Base-by-base conservation (phyloP, 2,329 filamentous ascomycete species). In the Sclerotinia glacialis region DNA sequence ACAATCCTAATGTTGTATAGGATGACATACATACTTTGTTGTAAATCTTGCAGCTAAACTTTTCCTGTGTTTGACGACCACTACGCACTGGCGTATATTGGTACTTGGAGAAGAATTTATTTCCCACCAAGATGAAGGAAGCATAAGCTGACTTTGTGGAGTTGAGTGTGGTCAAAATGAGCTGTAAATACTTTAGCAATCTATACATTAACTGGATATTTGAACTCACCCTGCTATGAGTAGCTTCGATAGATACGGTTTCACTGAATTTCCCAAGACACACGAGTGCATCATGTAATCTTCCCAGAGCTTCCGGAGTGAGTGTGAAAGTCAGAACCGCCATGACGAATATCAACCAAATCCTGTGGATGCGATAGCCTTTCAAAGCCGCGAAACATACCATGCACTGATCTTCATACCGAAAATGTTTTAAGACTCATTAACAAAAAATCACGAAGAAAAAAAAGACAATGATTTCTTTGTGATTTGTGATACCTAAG, bases 201-300 rank as follows among this genome's bases (percentile, higher is more conserved):
- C n/a, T 26, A 26, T 34, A 47, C 12, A 50, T 28, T 47, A 12
- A 21, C 64, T 49, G 47, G 34, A n/a, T 52, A 23, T 52, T 23
- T 54, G 42, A 46, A 67, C 67, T 52, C 47, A 72, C 71, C 70
- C 73, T 74, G 64, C 73, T 72, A 59, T 76, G 65, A 61, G 66
- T 68, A 44, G 70, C 67, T 77, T 93, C 91, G 50, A 94, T 82
- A 34, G 86, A 90, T 26, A 94, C 90, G 55, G 89, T 86, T 72
- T 94, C 91, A 76, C 88, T 90, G 79, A 94, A 93, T 77, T 92
- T 92, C 74, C 86, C 85, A 34, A 94, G 82, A 76, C 91, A 94
- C 28, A 86, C 81, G 66, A 94, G 83, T 31, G 87, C 84, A 77
- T 93, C 91, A 72, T 92, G 89, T 54, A 94, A 81, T 59, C 85